Evolutionary conservation across 331 rosid genomes (phyloP), one percentile per base, ranked within the genome.

Genomic region (Quercus phellos): DNA sequence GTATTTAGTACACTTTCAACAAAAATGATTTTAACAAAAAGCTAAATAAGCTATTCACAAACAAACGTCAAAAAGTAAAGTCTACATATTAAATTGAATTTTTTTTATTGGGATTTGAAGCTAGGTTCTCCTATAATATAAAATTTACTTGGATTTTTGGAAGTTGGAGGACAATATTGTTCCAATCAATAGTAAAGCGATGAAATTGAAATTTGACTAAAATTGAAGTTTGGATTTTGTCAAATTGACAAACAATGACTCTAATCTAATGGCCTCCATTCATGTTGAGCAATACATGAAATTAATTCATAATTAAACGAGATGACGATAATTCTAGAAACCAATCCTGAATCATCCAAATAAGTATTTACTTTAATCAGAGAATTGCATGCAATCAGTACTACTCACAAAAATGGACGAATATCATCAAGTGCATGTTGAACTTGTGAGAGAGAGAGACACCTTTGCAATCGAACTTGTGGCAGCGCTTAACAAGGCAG

Each of bases 401-500:
- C 61, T 35, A 0, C 43, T 35, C 43, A 22, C 26, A 21, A 59
- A 59, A 16, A 2, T 10, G 3, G n/a, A 46, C 0, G 1, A 46
- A 9, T 43, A 35, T 43, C 51, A 43, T n/a, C n/a, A 55, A 32
- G 56, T 12, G 35, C 13, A 53, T 4, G 50, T 8, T 8, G 21
- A 56, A 35, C 42, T 35, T 35, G 42, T 35, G 42, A 0, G 42
- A 35, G 42, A 6, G 9, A 35, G 42, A 35, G 8, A 35, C 6
- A 83, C 80, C 86, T 60, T 83, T 78, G 54, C 86, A 70, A 70
- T 83, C 80, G 2, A 83, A 83, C 71, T 83, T 83, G 72, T 83
- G 83, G 64, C 86, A 83, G 7, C 78, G 82, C 67, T 78, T 83
- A 54, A 78, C 80, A 32, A 83, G 29, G 29, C 75, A 78, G 10